Conservation (phyloP, 2,329 filamentous ascomycete species). For the Truncatella angustata region DNA sequence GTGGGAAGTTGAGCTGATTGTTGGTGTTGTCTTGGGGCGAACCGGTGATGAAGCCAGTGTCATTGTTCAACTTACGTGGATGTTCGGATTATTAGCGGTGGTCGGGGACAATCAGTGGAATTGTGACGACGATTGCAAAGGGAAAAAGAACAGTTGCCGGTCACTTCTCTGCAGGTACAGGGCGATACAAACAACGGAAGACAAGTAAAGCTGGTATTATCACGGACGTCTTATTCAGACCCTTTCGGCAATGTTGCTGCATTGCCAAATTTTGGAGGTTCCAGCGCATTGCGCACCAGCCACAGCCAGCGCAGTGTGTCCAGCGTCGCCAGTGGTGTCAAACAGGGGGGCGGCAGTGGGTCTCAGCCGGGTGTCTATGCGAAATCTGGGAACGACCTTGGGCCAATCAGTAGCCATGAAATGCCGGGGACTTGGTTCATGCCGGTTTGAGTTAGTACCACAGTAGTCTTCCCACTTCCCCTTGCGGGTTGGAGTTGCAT, state of each 20-base stretch:
- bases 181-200: neutral
- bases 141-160: neutral
- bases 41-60: conserved; percentile 4
- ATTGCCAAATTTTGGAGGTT: conserved; percentile 30
- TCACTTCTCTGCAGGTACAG: neutral
- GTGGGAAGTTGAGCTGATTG: neutral
- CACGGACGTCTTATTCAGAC: conserved; percentile 20
- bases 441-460: conserved; percentile 9
- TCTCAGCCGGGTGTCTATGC: conserved; percentile 11
- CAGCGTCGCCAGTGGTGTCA: neutral
- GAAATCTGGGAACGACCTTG: conserved; percentile 16
- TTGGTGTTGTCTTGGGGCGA: conserved; percentile 1
- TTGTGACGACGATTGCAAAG: neutral
- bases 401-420: conserved; percentile 22
- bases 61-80: conserved; percentile 8
- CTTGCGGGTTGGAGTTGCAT: conserved; percentile 10
- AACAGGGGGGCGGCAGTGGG: conserved; percentile 2
- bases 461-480: conserved; percentile 4
- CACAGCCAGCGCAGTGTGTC: conserved; percentile 13
- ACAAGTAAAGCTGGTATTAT: conserved; percentile 2
- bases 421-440: neutral
- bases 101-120: neutral
- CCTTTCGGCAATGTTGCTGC: conserved; percentile 9
- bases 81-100: conserved; percentile 6
- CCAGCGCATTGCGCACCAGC: conserved; percentile 19